These are phyloP conservation scores for Fusarium sp. DNA, from an alignment of 2,329 filamentous ascomycete genomes.

Conservation along the genomic window DNA sequence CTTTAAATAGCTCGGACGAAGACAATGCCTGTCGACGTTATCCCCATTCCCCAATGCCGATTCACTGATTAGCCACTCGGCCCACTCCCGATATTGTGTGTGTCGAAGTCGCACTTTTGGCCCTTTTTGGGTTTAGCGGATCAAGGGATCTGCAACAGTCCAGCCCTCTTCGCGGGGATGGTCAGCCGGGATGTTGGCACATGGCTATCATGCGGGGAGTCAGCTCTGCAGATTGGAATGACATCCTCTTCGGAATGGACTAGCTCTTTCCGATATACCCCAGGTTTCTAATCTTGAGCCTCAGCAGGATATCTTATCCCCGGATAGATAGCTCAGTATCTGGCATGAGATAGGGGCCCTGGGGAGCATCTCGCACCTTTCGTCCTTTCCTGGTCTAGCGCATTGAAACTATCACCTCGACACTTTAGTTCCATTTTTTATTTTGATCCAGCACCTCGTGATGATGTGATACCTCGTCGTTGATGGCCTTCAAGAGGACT, in stretches of 20 bases:
- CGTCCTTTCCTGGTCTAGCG: conserved; percentile 6
- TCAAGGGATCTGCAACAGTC: background rate
- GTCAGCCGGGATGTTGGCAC: background rate
- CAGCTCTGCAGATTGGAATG: background rate
- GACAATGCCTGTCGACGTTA: background rate
- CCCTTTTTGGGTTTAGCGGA: background rate
- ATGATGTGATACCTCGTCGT: background rate
- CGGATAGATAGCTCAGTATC: background rate
- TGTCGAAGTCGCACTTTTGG: background rate
- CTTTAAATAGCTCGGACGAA: background rate
- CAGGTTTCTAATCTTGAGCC: background rate
- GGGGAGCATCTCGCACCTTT: conserved; percentile 2
- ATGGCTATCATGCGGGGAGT: background rate
- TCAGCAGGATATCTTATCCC: background rate
- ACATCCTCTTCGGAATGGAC: background rate
- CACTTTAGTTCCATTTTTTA: background rate
- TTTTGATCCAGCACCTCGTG: background rate
- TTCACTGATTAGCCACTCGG: background rate
- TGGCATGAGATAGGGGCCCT: background rate
- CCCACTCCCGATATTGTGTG: background rate
- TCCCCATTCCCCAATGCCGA: background rate
- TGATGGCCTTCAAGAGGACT: background rate
- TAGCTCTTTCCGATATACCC: background rate
- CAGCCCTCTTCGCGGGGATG: background rate
- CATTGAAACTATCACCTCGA: background rate